These are phyloP conservation scores for Zea luxurians DNA, from an alignment of 176 grass and related monocot species.

Conservation along the genomic window DNA sequence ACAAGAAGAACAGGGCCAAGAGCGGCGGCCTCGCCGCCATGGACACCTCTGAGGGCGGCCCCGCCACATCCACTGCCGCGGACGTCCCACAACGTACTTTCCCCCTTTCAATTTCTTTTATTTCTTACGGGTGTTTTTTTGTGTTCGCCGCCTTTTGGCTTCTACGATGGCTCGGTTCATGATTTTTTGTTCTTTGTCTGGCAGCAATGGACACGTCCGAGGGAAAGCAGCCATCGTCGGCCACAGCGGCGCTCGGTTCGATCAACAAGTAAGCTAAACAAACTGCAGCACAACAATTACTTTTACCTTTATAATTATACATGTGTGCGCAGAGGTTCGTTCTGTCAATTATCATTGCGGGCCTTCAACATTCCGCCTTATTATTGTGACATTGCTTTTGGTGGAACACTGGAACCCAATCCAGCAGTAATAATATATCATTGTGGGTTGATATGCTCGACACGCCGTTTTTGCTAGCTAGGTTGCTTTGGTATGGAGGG, in stretches of 20 bases:
- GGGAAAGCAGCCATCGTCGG: constrained; percentile 27
- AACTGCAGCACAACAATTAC: not conserved
- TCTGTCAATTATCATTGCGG: not conserved
- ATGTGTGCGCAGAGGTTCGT: not conserved
- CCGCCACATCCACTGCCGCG: constrained; percentile 2
- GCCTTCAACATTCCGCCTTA: not conserved
- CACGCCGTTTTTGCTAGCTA: not conserved
- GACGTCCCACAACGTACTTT: constrained; percentile 51
- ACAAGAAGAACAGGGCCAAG: constrained; percentile 63
- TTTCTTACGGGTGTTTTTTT: not conserved
- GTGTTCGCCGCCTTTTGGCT: not conserved
- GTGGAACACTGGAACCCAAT: not conserved
- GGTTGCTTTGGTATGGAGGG: not conserved
- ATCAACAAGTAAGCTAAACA: constrained; percentile 50
- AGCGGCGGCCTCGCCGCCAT: constrained; percentile 38
- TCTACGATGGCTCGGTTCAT: not conserved
- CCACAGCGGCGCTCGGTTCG: constrained; percentile 42
- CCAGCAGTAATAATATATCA: not conserved
- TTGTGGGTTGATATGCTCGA: no score
- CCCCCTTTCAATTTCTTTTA: not conserved
- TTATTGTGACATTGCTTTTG: not conserved
- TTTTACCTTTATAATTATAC: not conserved
- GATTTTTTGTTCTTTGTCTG: not conserved
- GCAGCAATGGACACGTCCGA: constrained; percentile 78
- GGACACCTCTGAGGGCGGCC: constrained; percentile 50